These are phyloP conservation scores for Naganishia sp. DNA, from an alignment of 1,284 basidiomycete species.

Conservation along the genomic window DNA sequence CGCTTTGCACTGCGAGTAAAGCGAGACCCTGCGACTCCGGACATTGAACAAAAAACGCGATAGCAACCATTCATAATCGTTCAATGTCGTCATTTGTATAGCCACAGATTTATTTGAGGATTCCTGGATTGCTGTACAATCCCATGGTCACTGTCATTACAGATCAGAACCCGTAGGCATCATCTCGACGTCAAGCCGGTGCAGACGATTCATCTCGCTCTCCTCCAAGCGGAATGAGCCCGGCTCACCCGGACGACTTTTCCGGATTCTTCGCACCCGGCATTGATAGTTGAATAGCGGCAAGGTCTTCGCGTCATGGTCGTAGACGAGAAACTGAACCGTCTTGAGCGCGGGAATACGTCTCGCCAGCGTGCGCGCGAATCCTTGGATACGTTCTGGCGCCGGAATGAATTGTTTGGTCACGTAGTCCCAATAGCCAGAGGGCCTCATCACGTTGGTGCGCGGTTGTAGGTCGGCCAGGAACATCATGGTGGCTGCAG, in stretches of 20 bases:
- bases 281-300: conserved; percentile 9
- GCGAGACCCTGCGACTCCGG: no score
- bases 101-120: no score
- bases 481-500: background rate
- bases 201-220: conserved; percentile 4
- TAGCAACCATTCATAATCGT: no score
- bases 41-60: no score
- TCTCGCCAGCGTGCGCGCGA: conserved; percentile 9
- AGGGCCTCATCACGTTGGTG: background rate
- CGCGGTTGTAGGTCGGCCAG: background rate
- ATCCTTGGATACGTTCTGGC: conserved; percentile 5
- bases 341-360: conserved; percentile 22
- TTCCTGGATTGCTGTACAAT: no score
- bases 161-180: no score
- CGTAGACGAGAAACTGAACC: conserved; percentile 13
- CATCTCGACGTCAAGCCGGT: background rate
- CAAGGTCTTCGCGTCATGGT: background rate
- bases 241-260: conserved; percentile 9
- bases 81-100: no score
- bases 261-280: background rate
- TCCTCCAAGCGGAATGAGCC: conserved; percentile 21
- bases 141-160: no score
- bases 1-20: conserved; percentile 27
- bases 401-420: conserved; percentile 4
- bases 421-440: background rate